These are phyloP conservation scores for Ceratocystis huliohia DNA, from an alignment of 2,329 filamentous ascomycete genomes.

Conservation along the genomic window DNA sequence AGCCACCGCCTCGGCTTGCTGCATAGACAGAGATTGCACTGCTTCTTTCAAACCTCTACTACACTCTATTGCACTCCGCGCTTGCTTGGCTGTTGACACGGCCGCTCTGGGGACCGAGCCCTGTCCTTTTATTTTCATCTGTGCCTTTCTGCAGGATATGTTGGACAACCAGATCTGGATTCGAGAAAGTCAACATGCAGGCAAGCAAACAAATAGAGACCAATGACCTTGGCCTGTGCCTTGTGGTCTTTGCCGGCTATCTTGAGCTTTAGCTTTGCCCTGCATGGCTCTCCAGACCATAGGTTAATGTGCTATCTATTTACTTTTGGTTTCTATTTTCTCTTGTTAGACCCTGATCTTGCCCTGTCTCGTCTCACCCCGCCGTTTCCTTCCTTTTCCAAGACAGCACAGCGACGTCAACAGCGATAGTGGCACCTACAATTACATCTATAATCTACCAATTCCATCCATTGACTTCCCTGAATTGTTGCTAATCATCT, in stretches of 20 bases:
- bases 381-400: not conserved
- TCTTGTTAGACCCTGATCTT: not conserved
- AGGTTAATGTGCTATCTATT: not conserved
- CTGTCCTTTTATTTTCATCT: not conserved
- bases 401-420: not conserved
- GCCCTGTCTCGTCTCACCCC: not conserved
- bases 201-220: not conserved
- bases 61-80: no score
- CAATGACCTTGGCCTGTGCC: not conserved
- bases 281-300: not conserved
- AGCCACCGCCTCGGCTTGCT: not conserved
- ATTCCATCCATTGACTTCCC: not conserved
- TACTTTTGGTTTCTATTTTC: not conserved
- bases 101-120: not conserved
- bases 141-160: not conserved
- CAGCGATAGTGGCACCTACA: not conserved
- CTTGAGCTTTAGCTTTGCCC: not conserved
- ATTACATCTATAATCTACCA: not conserved
- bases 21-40: not conserved
- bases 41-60: not conserved
- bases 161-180: not conserved
- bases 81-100: not conserved
- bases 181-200: not conserved
- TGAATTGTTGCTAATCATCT: not conserved
- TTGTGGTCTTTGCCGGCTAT: not conserved